Percentiles rank a stretch among this genome's conserved stretches.
Evolutionary conservation across 768 basidiomycete genomes (phyloP).

Genomic region (Phlegmacium glaucopus): DNA sequence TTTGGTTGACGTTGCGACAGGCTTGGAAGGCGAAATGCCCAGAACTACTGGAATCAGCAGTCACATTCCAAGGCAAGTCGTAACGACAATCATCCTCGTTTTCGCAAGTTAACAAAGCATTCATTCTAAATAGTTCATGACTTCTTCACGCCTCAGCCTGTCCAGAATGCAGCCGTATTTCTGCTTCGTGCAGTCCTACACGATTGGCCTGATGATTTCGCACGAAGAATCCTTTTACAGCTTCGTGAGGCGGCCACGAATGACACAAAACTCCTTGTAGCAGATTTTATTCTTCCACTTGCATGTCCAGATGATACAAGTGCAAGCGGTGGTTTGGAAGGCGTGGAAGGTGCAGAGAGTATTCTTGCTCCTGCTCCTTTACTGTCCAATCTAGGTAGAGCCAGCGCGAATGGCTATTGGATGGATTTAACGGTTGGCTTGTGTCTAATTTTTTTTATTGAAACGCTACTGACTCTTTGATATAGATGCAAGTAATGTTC

Average conservation of each 20-base stretch:
- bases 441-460: neutral
- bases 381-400: constrained; percentile 72
- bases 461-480: neutral
- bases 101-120: neutral
- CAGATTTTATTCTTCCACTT: constrained; percentile 67
- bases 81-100: neutral
- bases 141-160: constrained; percentile 68
- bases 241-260: constrained; percentile 46
- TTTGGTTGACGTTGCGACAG: constrained; percentile 12
- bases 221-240: constrained; percentile 40
- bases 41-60: constrained; percentile 51
- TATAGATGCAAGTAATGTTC: constrained; percentile 66
- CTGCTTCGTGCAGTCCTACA: constrained; percentile 70
- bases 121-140: constrained; percentile 51
- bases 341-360: constrained; percentile 49
- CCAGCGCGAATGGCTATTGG: constrained; percentile 67
- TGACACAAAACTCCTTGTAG: constrained; percentile 61
- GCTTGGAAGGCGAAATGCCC: constrained; percentile 62
- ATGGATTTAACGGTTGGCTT: constrained; percentile 60
- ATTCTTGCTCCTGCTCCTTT: constrained; percentile 57
- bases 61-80: constrained; percentile 46
- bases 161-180: constrained; percentile 55
- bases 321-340: constrained; percentile 25
- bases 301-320: constrained; percentile 56
- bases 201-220: constrained; percentile 71